Evolutionary conservation across 108 stramenopile species (phyloP).

Genomic region (Nitzschia palea): DNA sequence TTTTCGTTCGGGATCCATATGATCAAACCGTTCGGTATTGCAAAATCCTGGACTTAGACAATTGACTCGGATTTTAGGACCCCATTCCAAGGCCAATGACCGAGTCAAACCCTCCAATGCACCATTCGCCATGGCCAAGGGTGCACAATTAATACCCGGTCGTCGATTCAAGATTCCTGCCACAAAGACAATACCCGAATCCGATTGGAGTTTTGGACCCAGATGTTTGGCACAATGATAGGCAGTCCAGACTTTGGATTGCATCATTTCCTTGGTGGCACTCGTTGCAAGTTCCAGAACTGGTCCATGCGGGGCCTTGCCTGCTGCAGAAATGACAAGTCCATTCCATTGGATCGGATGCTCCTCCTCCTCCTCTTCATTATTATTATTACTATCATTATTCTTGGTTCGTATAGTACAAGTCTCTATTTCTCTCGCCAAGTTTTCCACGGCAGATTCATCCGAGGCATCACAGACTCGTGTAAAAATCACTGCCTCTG

Average conservation of each 20-base stretch:
- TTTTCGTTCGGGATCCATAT: slow-evolving; percentile 46
- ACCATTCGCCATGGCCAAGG: slow-evolving; percentile 62
- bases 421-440: background rate
- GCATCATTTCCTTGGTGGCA: slow-evolving; percentile 46
- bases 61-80: slow-evolving; percentile 57
- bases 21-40: slow-evolving; percentile 73
- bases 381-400: no score
- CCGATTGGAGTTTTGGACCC: slow-evolving; percentile 34
- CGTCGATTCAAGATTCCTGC: slow-evolving; percentile 64
- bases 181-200: slow-evolving; percentile 49
- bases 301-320: slow-evolving; percentile 61
- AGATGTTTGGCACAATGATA: slow-evolving; percentile 67
- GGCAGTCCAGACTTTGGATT: slow-evolving; percentile 60
- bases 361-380: no score
- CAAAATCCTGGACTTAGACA: slow-evolving; percentile 72
- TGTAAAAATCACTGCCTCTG: slow-evolving; percentile 19
- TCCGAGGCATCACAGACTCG: slow-evolving; percentile 47
- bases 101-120: slow-evolving; percentile 68
- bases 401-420: no score
- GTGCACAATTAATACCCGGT: slow-evolving; percentile 64
- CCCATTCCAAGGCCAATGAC: slow-evolving; percentile 67
- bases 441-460: slow-evolving; percentile 50
- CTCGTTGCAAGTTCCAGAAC: slow-evolving; percentile 34
- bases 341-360: slow-evolving; percentile 47
- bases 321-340: slow-evolving; percentile 60